Conservation (phyloP, 257 asterid genomes). For the Fraxinus pennsylvanica region DNA sequence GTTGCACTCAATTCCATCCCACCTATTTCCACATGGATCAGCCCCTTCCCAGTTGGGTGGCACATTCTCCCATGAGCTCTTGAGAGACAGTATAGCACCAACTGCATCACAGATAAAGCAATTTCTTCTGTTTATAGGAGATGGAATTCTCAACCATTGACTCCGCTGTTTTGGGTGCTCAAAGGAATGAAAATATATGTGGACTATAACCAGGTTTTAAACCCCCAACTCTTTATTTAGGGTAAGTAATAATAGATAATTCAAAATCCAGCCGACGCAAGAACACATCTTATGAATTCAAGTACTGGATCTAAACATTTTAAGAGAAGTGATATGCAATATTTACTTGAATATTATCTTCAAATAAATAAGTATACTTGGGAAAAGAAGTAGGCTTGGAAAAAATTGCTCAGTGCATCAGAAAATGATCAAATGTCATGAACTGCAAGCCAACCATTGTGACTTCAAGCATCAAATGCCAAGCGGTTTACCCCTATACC, state of each 20-base stretch:
- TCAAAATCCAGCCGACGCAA: neutral
- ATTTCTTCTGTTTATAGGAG: neutral
- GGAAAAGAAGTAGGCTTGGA: no score
- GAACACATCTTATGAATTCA: neutral
- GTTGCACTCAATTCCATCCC: conserved; percentile 55
- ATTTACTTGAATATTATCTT: neutral
- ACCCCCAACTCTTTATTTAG: neutral
- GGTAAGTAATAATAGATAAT: neutral
- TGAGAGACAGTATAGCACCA: conserved; percentile 37
- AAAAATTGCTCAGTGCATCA: neutral
- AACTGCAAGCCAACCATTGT: neutral
- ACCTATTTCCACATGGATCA: conserved; percentile 52
- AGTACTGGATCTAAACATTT: conserved; percentile 1
- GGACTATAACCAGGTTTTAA: neutral
- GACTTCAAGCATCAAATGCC: no score
- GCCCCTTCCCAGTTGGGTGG: conserved; percentile 55
- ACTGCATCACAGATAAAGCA: conserved; percentile 36
- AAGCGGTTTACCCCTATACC: no score
- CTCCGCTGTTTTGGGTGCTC: neutral
- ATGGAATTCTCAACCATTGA: neutral
- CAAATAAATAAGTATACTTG: neutral
- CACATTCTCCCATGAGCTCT: conserved; percentile 37
- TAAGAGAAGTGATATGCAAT: neutral
- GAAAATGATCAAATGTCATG: neutral
- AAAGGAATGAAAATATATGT: neutral